phyloP scores from a whole-genome alignment of 192 early-diverging fungal species.

The Backusella circina region DNA sequence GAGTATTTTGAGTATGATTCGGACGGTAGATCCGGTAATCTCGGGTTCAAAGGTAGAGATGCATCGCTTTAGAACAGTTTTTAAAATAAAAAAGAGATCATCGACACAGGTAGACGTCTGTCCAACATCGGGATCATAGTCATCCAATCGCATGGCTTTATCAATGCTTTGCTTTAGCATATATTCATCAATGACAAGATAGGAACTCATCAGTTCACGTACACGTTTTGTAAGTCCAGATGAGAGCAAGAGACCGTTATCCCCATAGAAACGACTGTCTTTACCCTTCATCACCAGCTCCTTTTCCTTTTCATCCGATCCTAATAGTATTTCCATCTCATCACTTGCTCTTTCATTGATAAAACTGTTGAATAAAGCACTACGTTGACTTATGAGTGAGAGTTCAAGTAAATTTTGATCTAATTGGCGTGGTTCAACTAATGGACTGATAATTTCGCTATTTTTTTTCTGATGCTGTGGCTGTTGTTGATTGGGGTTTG shows the following conservation, averaged over 20 bases:
- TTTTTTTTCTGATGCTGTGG: background rate
- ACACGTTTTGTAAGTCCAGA: slow-evolving; percentile 60
- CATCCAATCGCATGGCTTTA: slow-evolving; percentile 73
- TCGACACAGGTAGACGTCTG: slow-evolving; percentile 70
- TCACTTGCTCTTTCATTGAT: slow-evolving; percentile 69
- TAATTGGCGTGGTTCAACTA: slow-evolving; percentile 74
- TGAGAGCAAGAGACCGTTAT: slow-evolving; percentile 50
- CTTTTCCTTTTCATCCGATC: slow-evolving; percentile 12
- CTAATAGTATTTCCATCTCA: slow-evolving; percentile 37
- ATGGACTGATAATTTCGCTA: slow-evolving; percentile 30
- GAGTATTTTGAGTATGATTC: slow-evolving; percentile 57
- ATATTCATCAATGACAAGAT: slow-evolving; percentile 72
- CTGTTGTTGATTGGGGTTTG: slow-evolving; percentile 14
- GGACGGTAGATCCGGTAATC: slow-evolving; percentile 66
- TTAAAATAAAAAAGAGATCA: slow-evolving; percentile 91
- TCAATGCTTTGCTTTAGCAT: slow-evolving; percentile 68
- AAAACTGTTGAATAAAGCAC: slow-evolving; percentile 80
- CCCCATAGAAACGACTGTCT: slow-evolving; percentile 40
- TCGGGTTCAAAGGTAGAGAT: slow-evolving; percentile 71
- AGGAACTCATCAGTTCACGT: slow-evolving; percentile 62
- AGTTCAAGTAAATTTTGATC: slow-evolving; percentile 79
- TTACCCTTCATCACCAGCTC: slow-evolving; percentile 31
- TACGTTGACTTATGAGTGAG: slow-evolving; percentile 75
- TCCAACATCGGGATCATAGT: slow-evolving; percentile 39
- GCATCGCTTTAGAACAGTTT: slow-evolving; percentile 67